Base-by-base conservation (phyloP, 2,329 filamentous ascomycete species). In the Clarireedia sp. region DNA sequence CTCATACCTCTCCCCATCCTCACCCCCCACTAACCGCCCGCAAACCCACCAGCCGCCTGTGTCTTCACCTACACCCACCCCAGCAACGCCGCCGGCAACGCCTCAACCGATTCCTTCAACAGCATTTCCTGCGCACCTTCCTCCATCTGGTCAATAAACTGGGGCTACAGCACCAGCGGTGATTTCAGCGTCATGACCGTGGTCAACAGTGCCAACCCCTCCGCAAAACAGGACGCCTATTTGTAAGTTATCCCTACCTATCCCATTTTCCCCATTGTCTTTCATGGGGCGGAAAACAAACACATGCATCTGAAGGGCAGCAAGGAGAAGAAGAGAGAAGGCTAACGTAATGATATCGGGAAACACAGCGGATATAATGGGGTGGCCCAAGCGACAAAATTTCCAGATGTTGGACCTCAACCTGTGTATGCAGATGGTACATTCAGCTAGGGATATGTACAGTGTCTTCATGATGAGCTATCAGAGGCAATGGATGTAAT, bases 181-280 rank as follows among this genome's bases (percentile, higher is more conserved):
- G 36, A 61, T 47, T 60, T 54, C 43, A 58, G 58, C 2, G 59
- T 61, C 7, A 56, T 61, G 57, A 59, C 55, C 0, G 40, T 58
- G 19, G 46, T 57, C 5, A 51, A 61, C 46, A 40, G n/a, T n/a
- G n/a, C n/a, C n/a, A n/a, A n/a, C n/a, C n/a, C 21, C 6, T 10
- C 12, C 7, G 19, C 24, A n/a, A 24, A 37, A 1, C 17, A 53
- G 16, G 53, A 59, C 50, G 54, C 57, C 3, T 61, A 43, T 44
- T 61, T 61, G 53, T 55, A 23, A 17, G 52, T 44, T 14, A 7
- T 36, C 10, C 17, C 17, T 36, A 1, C n/a, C 24, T 26, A 26
- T 24, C 8, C 19, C 6, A n/a, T 5, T 19, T 45, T 46, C 12
- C 44, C 21, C 14, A 1, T 47, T 29, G 5, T 26, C 21, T 16